Evolutionary conservation across 441 rosid genomes (phyloP).

Genomic region (Jatropha podagrica): DNA sequence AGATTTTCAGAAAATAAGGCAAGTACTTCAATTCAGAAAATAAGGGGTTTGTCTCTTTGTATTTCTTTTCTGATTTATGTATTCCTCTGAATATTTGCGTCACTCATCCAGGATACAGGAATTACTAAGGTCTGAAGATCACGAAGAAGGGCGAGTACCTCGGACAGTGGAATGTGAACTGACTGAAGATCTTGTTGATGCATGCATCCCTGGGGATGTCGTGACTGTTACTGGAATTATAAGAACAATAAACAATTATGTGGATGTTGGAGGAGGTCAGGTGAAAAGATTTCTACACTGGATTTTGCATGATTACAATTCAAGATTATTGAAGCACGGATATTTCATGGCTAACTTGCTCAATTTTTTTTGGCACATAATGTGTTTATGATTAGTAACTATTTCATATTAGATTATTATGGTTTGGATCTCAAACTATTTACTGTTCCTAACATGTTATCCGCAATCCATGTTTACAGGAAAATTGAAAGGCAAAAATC

Average conservation of each 20-base stretch:
- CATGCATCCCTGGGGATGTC: constrained; percentile 98
- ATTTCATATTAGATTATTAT: neutral
- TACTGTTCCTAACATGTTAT: constrained; percentile 17
- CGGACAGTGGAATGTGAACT: constrained; percentile 97
- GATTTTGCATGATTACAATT: constrained; percentile 4
- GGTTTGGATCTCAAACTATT: constrained; percentile 6
- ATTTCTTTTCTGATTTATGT: neutral
- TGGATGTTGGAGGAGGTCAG: constrained; percentile 98
- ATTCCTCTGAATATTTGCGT: constrained; percentile 15
- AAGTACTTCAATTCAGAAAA: neutral
- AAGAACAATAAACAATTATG: constrained; percentile 81
- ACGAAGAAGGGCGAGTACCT: constrained; percentile 99
- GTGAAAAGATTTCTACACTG: constrained; percentile 14
- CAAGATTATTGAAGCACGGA: neutral
- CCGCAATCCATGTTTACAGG: constrained; percentile 47
- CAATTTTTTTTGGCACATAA: neutral
- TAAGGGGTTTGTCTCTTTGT: neutral
- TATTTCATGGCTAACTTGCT: neutral
- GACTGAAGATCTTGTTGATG: constrained; percentile 88
- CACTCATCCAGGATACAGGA: constrained; percentile 71
- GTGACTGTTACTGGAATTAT: constrained; percentile 95
- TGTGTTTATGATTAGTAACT: neutral
- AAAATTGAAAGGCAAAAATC: constrained; percentile 81
- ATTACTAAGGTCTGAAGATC: constrained; percentile 70
- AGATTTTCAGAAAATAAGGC: constrained; percentile 99